Evolutionary conservation across 2,329 filamentous ascomycete genomes (phyloP).

Genomic region (Hypomyces rosellus): DNA sequence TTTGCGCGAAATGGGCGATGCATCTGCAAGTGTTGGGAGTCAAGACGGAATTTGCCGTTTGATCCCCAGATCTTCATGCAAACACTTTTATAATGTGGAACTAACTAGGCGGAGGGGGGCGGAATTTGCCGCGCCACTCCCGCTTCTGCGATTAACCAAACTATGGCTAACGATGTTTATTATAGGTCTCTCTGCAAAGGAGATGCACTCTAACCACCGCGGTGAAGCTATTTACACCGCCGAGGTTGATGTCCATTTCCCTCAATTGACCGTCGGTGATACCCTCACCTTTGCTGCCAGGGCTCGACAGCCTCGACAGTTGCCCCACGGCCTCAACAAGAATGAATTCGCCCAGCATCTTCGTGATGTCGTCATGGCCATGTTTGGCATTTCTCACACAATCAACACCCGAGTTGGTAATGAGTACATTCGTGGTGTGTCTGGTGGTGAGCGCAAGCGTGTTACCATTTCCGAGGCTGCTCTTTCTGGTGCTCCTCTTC

Average conservation of each 20-base stretch:
- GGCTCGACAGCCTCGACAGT: conserved; percentile 57
- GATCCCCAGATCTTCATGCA: too few relatives aligned
- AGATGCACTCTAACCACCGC: conserved; percentile 72
- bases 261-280: conserved; percentile 68
- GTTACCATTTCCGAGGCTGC: conserved; percentile 58
- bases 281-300: conserved; percentile 72
- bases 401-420: conserved; percentile 68
- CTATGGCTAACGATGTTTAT: conserved; percentile 15
- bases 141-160: background rate
- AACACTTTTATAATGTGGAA: too few relatives aligned
- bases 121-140: conserved; percentile 10
- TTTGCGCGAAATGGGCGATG: too few relatives aligned
- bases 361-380: conserved; percentile 67
- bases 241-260: conserved; percentile 78
- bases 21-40: background rate
- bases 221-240: conserved; percentile 85
- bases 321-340: conserved; percentile 52
- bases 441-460: conserved; percentile 65
- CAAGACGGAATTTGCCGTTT: background rate
- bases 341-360: conserved; percentile 54
- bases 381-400: conserved; percentile 69
- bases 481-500: conserved; percentile 53
- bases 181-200: conserved; percentile 56
- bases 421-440: conserved; percentile 68
- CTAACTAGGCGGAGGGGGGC: background rate